Percentiles rank a stretch among this genome's conserved stretches.
phyloP scores from a whole-genome alignment of 2,329 filamentous ascomycete species.

The Scedosporium aurantiacum region DNA sequence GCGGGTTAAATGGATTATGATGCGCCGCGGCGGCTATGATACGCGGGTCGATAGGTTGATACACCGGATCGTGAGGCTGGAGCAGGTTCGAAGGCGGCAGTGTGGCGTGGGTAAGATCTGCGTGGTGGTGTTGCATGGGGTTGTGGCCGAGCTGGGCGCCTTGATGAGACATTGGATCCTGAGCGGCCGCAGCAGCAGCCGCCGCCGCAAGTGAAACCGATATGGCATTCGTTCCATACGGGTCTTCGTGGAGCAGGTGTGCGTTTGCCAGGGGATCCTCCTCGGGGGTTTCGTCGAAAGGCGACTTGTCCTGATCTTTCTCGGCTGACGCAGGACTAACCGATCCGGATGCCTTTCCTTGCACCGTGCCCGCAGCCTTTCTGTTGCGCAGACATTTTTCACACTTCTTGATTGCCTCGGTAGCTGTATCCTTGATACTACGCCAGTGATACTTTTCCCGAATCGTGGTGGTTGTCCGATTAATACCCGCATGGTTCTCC shows the following conservation, averaged over 20 bases:
- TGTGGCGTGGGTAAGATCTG: slow-evolving; percentile 13
- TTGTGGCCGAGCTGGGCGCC: slow-evolving; percentile 19
- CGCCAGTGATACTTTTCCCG: slow-evolving; percentile 96
- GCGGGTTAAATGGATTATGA: slow-evolving; percentile 16
- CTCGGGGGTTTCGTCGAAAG: slow-evolving; percentile 1
- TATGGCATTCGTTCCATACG: background rate
- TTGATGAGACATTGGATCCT: background rate
- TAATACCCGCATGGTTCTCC: slow-evolving; percentile 78
- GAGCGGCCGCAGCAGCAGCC: background rate
- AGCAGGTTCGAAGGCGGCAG: slow-evolving; percentile 24
- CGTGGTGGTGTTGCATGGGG: slow-evolving; percentile 14
- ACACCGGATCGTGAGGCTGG: slow-evolving; percentile 21
- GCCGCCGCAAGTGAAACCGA: background rate
- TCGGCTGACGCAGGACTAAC: slow-evolving; percentile 1
- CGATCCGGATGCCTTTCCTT: background rate
- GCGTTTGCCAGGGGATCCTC: background rate
- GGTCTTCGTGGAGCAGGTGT: background rate
- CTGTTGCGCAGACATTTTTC: slow-evolving; percentile 73
- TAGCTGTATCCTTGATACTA: slow-evolving; percentile 94
- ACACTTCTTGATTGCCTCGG: slow-evolving; percentile 87
- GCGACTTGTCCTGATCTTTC: background rate
- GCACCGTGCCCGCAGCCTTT: slow-evolving; percentile 28
- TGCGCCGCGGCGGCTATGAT: slow-evolving; percentile 33
- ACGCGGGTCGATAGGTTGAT: slow-evolving; percentile 49
- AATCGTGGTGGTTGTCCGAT: slow-evolving; percentile 92